phyloP scores from a whole-genome alignment of 306 rosid genomes.

The Rubus idaeus region DNA sequence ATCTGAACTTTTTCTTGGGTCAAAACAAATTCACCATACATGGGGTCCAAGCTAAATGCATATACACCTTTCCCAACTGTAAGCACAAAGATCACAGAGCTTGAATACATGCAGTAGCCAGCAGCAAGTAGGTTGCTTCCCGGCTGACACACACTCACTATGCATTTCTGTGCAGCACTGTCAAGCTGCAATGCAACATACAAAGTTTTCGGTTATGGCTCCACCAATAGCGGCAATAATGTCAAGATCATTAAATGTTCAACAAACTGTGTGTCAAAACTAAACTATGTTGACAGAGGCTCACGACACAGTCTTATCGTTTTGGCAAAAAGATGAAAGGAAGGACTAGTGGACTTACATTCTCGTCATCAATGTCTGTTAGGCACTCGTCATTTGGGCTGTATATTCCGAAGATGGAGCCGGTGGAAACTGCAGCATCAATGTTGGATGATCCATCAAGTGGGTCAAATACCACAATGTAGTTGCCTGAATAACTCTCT shows the following conservation, averaged over 20 bases:
- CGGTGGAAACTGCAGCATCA: slow-evolving; percentile 96
- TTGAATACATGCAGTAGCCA: slow-evolving; percentile 98
- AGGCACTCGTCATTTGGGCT: slow-evolving; percentile 96
- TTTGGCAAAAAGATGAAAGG: neutral
- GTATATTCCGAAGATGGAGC: slow-evolving; percentile 95
- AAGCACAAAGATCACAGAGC: slow-evolving; percentile 86
- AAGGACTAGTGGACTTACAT: slow-evolving; percentile 39
- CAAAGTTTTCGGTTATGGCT: neutral
- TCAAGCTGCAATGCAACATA: slow-evolving; percentile 55
- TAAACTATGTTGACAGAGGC: neutral
- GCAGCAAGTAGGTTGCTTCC: slow-evolving; percentile 98
- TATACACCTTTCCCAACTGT: slow-evolving; percentile 87
- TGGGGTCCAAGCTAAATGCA: slow-evolving; percentile 76
- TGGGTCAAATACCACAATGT: slow-evolving; percentile 93
- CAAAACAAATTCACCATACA: slow-evolving; percentile 87
- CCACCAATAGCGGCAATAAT: neutral
- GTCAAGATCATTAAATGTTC: neutral
- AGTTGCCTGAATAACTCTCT: slow-evolving; percentile 97
- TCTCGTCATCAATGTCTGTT: slow-evolving; percentile 64
- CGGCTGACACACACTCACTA: slow-evolving; percentile 94
- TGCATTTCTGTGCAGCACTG: slow-evolving; percentile 53
- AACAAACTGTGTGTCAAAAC: neutral
- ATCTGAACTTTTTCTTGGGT: slow-evolving; percentile 81
- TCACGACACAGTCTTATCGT: neutral
- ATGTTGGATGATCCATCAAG: slow-evolving; percentile 97